Conservation (phyloP, 148 eudicot species). For the Arbutus unedo region DNA sequence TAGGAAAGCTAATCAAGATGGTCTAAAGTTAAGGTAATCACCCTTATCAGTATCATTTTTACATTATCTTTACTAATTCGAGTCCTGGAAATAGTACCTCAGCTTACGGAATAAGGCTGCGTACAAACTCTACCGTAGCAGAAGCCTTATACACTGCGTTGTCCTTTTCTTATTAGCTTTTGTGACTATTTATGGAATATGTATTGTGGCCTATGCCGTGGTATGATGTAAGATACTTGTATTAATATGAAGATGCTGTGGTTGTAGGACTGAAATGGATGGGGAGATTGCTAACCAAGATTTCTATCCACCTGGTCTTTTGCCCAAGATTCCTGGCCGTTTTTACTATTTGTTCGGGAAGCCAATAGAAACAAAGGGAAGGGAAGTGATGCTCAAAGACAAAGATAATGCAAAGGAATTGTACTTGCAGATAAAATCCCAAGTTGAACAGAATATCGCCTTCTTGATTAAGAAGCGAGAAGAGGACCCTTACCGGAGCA, state of each 20-base stretch:
- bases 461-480: constrained; percentile 65
- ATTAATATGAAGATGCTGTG: background rate
- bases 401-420: constrained; percentile 51
- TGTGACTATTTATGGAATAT: background rate
- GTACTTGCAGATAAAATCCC: constrained; percentile 53
- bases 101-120: no score
- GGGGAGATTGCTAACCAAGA: constrained; percentile 78
- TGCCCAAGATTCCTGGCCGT: constrained; percentile 81
- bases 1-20: constrained; percentile 28
- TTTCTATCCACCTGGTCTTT: constrained; percentile 53
- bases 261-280: constrained; percentile 41
- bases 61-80: no score
- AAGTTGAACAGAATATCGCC: constrained; percentile 49
- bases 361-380: constrained; percentile 71
- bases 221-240: background rate
- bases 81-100: no score
- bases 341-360: constrained; percentile 71
- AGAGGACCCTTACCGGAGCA: constrained; percentile 74
- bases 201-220: background rate
- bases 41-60: background rate
- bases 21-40: constrained; percentile 49
- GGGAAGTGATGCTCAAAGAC: constrained; percentile 45
- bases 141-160: no score
- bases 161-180: background rate
- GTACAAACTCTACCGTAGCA: no score